phyloP scores from a whole-genome alignment of 345 rosid genomes.

The Eucalyptus cladocalyx region DNA sequence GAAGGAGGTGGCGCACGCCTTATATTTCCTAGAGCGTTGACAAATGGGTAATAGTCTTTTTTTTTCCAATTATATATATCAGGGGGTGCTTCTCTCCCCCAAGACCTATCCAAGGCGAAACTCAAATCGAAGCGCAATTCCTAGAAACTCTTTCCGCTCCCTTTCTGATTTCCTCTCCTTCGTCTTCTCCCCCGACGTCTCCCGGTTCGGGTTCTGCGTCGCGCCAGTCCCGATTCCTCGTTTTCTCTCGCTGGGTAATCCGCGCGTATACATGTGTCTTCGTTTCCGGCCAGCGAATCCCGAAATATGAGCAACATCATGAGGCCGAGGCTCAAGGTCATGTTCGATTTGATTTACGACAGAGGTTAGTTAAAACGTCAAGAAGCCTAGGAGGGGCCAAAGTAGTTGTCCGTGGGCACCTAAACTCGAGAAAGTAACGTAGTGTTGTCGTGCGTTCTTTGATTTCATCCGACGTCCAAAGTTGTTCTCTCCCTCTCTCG shows the following conservation, averaged over 20 bases:
- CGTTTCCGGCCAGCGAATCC: not conserved
- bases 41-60: not conserved
- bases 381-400: not conserved
- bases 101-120: not conserved
- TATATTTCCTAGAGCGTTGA: not conserved
- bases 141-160: not conserved
- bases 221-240: not conserved
- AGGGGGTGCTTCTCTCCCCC: not conserved
- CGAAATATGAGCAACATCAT: slow-evolving; percentile 23
- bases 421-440: not conserved
- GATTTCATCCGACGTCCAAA: not conserved
- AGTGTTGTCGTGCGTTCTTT: not conserved
- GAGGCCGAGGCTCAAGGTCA: slow-evolving; percentile 20
- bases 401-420: not conserved
- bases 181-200: not conserved
- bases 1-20: not conserved
- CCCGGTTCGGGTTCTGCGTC: not conserved
- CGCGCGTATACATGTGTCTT: not conserved
- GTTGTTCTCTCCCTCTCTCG: not conserved
- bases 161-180: not conserved
- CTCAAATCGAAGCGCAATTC: not conserved
- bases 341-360: slow-evolving; percentile 22
- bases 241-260: not conserved
- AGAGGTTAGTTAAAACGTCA: slow-evolving; percentile 6
- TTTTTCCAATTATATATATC: not conserved